phyloP scores from a whole-genome alignment of 2,329 filamentous ascomycete genomes.

The Blumeriella jaapii region DNA sequence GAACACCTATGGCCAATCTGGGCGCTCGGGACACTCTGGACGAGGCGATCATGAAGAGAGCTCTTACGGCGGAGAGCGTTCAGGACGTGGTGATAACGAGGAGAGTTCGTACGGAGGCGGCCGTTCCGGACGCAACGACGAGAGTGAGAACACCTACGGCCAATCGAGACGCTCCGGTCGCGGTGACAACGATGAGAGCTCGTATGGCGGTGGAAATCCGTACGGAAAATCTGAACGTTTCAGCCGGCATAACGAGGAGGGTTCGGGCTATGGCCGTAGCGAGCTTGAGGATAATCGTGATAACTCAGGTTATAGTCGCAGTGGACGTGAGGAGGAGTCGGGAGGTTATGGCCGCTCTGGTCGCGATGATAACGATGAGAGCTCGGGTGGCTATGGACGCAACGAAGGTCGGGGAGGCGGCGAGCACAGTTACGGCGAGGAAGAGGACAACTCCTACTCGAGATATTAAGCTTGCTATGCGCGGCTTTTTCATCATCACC shows the following conservation, averaged over 20 bases:
- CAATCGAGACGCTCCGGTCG: not conserved
- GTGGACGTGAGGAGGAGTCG: not conserved
- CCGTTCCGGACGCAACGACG: not conserved
- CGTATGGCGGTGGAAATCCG: not conserved
- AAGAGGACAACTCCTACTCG: constrained; percentile 4
- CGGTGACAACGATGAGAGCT: not conserved
- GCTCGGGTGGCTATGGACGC: constrained; percentile 1
- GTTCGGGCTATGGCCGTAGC: no score
- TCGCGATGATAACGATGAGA: not conserved
- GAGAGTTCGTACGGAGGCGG: constrained; percentile 2
- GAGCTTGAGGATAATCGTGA: constrained; percentile 1
- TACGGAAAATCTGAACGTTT: constrained; percentile 1
- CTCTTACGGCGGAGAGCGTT: not conserved
- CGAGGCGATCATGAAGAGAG: constrained; percentile 1
- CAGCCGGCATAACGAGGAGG: no score
- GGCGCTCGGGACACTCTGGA: not conserved
- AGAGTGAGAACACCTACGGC: not conserved
- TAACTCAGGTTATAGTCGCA: not conserved
- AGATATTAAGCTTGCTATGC: constrained; percentile 5
- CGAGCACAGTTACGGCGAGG: not conserved
- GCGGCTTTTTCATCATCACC: no score
- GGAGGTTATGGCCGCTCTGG: not conserved
- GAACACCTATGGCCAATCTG: not conserved
- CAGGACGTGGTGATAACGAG: constrained; percentile 1
- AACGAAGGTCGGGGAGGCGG: constrained; percentile 1